Conservation (phyloP, 1,284 basidiomycete genomes). For the Cryptococcus deneoformans region DNA sequence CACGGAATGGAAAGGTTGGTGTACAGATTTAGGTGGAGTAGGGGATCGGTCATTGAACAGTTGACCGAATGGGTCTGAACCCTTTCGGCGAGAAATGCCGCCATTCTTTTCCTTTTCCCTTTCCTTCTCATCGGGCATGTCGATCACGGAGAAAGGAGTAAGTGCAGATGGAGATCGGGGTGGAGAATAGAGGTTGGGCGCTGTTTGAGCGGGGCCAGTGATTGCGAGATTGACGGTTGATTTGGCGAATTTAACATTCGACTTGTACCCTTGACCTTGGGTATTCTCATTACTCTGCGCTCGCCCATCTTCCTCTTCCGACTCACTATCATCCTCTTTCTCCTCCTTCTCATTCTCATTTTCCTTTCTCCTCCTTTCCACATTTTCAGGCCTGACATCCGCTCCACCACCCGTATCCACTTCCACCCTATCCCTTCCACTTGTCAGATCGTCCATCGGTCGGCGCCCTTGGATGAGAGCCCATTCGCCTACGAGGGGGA, state of each 20-base stretch:
- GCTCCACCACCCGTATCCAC: slow-evolving; percentile 42
- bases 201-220: slow-evolving; percentile 12
- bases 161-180: slow-evolving; percentile 8
- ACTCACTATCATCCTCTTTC: slow-evolving; percentile 6
- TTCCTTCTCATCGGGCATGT: too few species aligned
- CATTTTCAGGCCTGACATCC: slow-evolving; percentile 27
- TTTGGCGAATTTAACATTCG: too few species aligned
- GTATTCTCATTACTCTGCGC: too few species aligned
- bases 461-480: slow-evolving; percentile 80
- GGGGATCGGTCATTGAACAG: slow-evolving; percentile 4
- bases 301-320: too few species aligned
- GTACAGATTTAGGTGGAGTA: slow-evolving; percentile 45
- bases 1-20: slow-evolving; percentile 56
- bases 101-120: neutral
- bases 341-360: slow-evolving; percentile 29
- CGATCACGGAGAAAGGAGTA: too few species aligned
- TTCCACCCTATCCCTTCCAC: slow-evolving; percentile 40
- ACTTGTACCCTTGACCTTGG: too few species aligned
- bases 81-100: slow-evolving; percentile 13
- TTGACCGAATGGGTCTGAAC: slow-evolving; percentile 42
- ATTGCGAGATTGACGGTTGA: neutral
- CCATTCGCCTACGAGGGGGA: slow-evolving; percentile 70
- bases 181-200: slow-evolving; percentile 15
- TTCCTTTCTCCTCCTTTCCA: slow-evolving; percentile 4
- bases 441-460: slow-evolving; percentile 40